A percentile compares a stretch with the other conserved stretches of the same genome.
Evolutionary conservation across 2,329 filamentous ascomycete genomes (phyloP).

Genomic region (Graphiopsis chlorocephala): DNA sequence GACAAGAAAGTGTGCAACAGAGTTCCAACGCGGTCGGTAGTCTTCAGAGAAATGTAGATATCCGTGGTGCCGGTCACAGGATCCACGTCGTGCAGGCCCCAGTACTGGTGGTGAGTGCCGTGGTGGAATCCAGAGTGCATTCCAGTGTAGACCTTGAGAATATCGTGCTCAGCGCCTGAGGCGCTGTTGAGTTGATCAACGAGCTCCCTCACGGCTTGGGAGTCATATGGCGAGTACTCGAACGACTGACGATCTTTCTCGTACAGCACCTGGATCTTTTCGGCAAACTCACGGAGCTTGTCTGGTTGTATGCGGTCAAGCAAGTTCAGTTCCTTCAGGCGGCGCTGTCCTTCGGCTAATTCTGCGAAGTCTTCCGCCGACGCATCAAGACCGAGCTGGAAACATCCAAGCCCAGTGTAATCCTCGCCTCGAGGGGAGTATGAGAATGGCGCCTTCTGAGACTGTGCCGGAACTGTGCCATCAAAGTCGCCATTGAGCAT

Average conservation of each 20-base stretch:
- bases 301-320: constrained; percentile 38
- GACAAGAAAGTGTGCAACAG: constrained; percentile 48
- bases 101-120: constrained; percentile 22
- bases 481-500: constrained; percentile 17
- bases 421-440: constrained; percentile 14
- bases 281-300: constrained; percentile 32
- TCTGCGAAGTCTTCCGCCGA: constrained; percentile 43
- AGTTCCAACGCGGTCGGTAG: constrained; percentile 42
- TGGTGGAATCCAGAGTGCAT: constrained; percentile 27
- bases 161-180: constrained; percentile 16
- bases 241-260: constrained; percentile 12
- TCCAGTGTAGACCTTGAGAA: constrained; percentile 22
- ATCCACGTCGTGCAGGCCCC: constrained; percentile 25
- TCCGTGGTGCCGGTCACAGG: constrained; percentile 30
- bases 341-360: constrained; percentile 45
- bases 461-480: constrained; percentile 11
- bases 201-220: constrained; percentile 21
- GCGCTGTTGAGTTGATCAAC: constrained; percentile 20
- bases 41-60: constrained; percentile 45
- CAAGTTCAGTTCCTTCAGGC: constrained; percentile 41
- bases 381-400: constrained; percentile 46
- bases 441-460: constrained; percentile 16
- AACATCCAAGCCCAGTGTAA: constrained; percentile 31
- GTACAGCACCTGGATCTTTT: constrained; percentile 25
- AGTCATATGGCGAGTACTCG: constrained; percentile 15